Base-by-base conservation (phyloP, 2,329 filamentous ascomycete genomes). In the Diaporthe citri region DNA sequence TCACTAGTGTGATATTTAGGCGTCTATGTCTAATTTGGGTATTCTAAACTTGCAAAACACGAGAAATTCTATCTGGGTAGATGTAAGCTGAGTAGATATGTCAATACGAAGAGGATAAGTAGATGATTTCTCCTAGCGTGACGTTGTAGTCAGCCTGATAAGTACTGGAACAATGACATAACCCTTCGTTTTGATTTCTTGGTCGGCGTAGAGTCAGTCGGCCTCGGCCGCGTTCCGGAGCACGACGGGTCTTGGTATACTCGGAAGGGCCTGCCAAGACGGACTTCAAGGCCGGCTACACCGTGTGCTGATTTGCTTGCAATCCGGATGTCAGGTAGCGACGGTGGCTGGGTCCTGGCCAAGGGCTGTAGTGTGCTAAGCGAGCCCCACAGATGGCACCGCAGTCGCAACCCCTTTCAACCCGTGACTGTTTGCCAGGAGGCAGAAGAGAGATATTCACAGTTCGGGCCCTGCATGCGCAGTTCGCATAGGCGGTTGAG, bases 311-410 rank as follows among this genome's bases (percentile, higher is more conserved):
- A 28, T 4, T 13, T 52, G 48, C 5, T 52, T 52, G 48, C 22
- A 39, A 3, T 34, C 55, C 34, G 17, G 64, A 31, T 28, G 15
- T 28, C 64, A 69, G 48, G 48, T 69, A 69, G 64, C 64, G 48
- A 52, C 17, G n/a, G 64, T 69, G 64, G 64, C 64, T 69, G 46
- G 64, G 64, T 55, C 10, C 22, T 13, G 46, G 48, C n/a, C n/a
- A 41, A 69, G n/a, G n/a, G 48, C 48, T 55, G 34, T 41, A 34
- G 15, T 13, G 34, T 39, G 34, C 8, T 52, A 67, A 41, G 34
- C n/a, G 64, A 22, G 48, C 34, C 48, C 64, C 64, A 69, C 64
- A 55, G 13, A 22, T 69, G 36, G 15, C 34, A 51, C 48, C 34
- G 64, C 48, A 52, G 31, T 8, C 28, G 20, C 41, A 17, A 43